These are phyloP conservation scores for Phytophthora aleatoria DNA, from an alignment of 352 stramenopile species.

Conservation along the genomic window DNA sequence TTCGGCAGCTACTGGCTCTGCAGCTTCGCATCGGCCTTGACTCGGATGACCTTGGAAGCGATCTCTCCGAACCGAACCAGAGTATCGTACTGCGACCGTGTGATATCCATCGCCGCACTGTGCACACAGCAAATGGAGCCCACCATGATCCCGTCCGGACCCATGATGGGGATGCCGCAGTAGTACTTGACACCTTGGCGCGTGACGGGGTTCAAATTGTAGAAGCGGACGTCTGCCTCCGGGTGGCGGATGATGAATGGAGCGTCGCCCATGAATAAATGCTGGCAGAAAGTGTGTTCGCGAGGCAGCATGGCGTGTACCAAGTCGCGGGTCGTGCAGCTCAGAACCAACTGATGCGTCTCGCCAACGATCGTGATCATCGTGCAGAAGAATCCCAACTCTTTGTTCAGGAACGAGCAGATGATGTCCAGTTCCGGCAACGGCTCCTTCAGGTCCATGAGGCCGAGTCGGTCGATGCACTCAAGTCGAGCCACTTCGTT, in stretches of 20 bases:
- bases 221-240: slow-evolving; percentile 54
- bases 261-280: slow-evolving; percentile 63
- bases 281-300: slow-evolving; percentile 65
- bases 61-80: slow-evolving; percentile 41
- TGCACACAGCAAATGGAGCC: slow-evolving; percentile 44
- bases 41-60: slow-evolving; percentile 43
- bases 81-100: slow-evolving; percentile 37
- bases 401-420: slow-evolving; percentile 52
- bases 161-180: slow-evolving; percentile 57
- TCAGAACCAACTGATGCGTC: slow-evolving; percentile 50
- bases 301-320: slow-evolving; percentile 39
- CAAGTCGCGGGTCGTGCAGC: slow-evolving; percentile 45
- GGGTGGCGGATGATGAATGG: slow-evolving; percentile 41
- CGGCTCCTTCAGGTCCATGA: slow-evolving; percentile 48
- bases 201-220: slow-evolving; percentile 47
- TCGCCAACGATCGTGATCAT: slow-evolving; percentile 66
- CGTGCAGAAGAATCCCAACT: slow-evolving; percentile 55
- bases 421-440: slow-evolving; percentile 63
- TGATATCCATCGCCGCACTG: slow-evolving; percentile 34
- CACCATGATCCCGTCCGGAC: slow-evolving; percentile 26
- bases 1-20: not conserved
- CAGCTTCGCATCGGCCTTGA: slow-evolving; percentile 32
- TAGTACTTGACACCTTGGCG: slow-evolving; percentile 52
- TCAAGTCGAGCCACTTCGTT: slow-evolving; percentile 51
- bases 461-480: slow-evolving; percentile 38